phyloP scores from a whole-genome alignment of 2,329 filamentous ascomycete species.

The Epichloe gansuensis region DNA sequence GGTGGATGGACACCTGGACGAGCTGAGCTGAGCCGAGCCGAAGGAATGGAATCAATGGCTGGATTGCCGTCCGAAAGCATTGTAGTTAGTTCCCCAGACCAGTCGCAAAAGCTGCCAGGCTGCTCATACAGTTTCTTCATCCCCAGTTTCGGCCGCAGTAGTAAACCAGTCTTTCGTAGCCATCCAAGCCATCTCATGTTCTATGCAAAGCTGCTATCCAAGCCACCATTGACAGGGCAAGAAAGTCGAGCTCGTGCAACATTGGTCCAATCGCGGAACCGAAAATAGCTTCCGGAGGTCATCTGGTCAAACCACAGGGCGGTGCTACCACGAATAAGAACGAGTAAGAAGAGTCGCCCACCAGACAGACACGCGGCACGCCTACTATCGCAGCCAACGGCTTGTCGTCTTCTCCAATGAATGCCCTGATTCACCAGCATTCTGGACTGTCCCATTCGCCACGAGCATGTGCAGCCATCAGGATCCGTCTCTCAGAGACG shows the following conservation, averaged over 20 bases:
- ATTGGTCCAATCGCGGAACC: conserved; percentile 1
- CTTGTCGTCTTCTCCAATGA: background rate
- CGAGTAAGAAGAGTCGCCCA: background rate
- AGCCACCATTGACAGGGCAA: background rate
- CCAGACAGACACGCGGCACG: background rate
- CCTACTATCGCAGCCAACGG: no score
- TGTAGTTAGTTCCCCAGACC: background rate
- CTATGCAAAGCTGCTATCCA: background rate
- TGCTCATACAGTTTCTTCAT: background rate
- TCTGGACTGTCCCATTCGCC: background rate
- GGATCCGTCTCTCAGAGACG: background rate
- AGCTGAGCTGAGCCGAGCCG: no score
- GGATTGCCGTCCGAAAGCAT: background rate
- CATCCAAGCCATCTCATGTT: no score
- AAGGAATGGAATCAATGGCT: no score
- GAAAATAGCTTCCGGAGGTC: conserved; percentile 4
- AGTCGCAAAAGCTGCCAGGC: background rate
- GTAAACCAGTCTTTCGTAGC: background rate
- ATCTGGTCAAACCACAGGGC: conserved; percentile 4
- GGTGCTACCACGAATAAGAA: background rate
- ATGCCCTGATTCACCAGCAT: background rate
- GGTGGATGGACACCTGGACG: background rate
- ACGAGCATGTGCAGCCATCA: background rate
- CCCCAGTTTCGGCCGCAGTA: background rate
- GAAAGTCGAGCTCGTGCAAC: background rate